Evolutionary conservation across 495 filamentous ascomycete species (phyloP).

Genomic region (Massariosphaeria phaeospora): DNA sequence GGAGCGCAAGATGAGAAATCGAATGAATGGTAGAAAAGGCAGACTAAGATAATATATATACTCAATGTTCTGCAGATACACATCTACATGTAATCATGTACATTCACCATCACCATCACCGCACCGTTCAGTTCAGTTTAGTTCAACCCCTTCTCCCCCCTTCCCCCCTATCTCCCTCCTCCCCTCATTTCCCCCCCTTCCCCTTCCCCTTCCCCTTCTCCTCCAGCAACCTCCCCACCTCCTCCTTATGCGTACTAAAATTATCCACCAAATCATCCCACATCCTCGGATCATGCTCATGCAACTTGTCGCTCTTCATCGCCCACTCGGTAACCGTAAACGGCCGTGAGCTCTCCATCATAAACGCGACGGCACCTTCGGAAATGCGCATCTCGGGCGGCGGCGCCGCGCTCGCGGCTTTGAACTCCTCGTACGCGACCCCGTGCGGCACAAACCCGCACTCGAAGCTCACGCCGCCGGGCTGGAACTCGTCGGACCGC

Average conservation of each 20-base stretch:
- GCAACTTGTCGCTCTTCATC: slow-evolving; percentile 50
- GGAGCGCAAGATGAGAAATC: no score
- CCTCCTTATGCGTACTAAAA: slow-evolving; percentile 44
- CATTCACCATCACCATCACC: no score
- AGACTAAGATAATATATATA: no score
- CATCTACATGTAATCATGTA: no score
- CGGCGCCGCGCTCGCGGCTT: slow-evolving; percentile 48
- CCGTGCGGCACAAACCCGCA: slow-evolving; percentile 56
- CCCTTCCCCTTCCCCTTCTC: slow-evolving; percentile 18
- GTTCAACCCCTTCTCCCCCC: no score
- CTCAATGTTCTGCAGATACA: no score
- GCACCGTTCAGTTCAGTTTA: no score
- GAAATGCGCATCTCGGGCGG: slow-evolving; percentile 49
- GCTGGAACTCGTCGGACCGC: slow-evolving; percentile 54
- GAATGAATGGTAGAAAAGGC: no score
- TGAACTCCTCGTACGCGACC: slow-evolving; percentile 60
- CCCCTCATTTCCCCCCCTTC: slow-evolving; percentile 3
- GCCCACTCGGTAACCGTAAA: slow-evolving; percentile 53
- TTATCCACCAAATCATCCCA: slow-evolving; percentile 53
- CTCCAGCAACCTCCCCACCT: slow-evolving; percentile 45
- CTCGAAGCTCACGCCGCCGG: slow-evolving; percentile 55
- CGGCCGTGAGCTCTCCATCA: slow-evolving; percentile 54
- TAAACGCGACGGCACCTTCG: slow-evolving; percentile 51
- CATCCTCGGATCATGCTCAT: slow-evolving; percentile 55
- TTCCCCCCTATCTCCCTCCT: not conserved